Conservation (phyloP, 306 rosid species). For the Nissolia schottii region DNA sequence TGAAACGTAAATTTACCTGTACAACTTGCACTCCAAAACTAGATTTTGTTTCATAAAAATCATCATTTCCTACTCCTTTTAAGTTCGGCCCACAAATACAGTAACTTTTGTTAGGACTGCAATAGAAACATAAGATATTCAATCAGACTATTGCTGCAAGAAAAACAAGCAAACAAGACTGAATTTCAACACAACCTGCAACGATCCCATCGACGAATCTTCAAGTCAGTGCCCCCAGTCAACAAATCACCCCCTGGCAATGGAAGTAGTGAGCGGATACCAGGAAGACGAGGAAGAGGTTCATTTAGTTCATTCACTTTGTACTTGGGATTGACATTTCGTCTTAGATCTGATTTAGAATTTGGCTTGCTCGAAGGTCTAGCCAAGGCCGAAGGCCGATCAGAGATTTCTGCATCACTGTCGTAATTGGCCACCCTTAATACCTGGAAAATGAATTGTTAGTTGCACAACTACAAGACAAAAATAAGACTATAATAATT, state of each 20-base stretch:
- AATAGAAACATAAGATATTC: conserved; percentile 9
- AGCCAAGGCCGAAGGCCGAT: conserved; percentile 84
- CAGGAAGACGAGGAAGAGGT: conserved; percentile 82
- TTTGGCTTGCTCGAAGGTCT: conserved; percentile 57
- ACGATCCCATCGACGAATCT: conserved; percentile 94
- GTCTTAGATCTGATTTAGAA: conserved; percentile 55
- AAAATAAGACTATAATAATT: not conserved
- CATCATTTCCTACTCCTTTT: conserved; percentile 74
- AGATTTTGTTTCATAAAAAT: conserved; percentile 69
- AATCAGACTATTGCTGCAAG: not conserved
- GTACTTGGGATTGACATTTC: conserved; percentile 77
- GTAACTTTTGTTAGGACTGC: conserved; percentile 91
- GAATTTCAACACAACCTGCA: conserved; percentile 53
- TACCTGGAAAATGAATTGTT: conserved; percentile 46
- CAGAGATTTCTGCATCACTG: conserved; percentile 71
- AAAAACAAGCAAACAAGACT: conserved; percentile 13
- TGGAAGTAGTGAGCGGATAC: conserved; percentile 85
- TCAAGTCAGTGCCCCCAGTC: conserved; percentile 93
- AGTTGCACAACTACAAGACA: not conserved
- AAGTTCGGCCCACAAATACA: conserved; percentile 85
- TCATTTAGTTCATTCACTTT: conserved; percentile 84
- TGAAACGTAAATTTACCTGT: conserved; percentile 57
- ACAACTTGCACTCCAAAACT: conserved; percentile 92
- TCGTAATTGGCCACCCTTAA: conserved; percentile 70
- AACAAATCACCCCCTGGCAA: conserved; percentile 93